Evolutionary conservation across 371 early-diverging fungal genomes (phyloP).

Genomic region (Actinomortierella ambigua): DNA sequence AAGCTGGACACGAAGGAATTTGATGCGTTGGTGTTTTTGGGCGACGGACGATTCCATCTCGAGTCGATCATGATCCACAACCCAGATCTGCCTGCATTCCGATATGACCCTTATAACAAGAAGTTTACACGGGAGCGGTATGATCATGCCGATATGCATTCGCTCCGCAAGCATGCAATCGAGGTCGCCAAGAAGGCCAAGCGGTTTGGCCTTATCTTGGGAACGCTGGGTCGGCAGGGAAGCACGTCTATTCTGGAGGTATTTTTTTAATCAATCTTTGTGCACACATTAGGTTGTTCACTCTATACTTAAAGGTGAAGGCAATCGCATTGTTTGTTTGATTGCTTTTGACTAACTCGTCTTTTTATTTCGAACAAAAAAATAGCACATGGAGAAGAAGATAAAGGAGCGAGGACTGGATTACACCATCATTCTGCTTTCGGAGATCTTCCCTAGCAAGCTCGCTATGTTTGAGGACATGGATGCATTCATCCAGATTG

Average conservation of each 20-base stretch:
- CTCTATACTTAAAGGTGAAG: no score
- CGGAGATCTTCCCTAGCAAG: conserved; percentile 94
- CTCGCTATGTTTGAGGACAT: conserved; percentile 87
- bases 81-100: conserved; percentile 89
- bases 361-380: not conserved
- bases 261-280: conserved; percentile 5
- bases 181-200: conserved; percentile 71
- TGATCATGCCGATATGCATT: conserved; percentile 92
- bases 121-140: conserved; percentile 94
- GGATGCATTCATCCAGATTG: conserved; percentile 97
- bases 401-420: conserved; percentile 69
- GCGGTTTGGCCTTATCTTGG: conserved; percentile 90
- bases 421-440: conserved; percentile 82
- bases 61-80: conserved; percentile 99
- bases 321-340: conserved; percentile 3
- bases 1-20: conserved; percentile 63
- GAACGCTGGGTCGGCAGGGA: conserved; percentile 99
- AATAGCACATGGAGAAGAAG: conserved; percentile 68
- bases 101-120: conserved; percentile 98
- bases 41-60: conserved; percentile 99
- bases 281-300: not conserved
- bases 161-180: conserved; percentile 85
- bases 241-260: conserved; percentile 87
- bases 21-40: conserved; percentile 84
- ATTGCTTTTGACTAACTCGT: not conserved